phyloP scores from a whole-genome alignment of 2,329 filamentous ascomycete genomes.

The Cladosporium sp. region DNA sequence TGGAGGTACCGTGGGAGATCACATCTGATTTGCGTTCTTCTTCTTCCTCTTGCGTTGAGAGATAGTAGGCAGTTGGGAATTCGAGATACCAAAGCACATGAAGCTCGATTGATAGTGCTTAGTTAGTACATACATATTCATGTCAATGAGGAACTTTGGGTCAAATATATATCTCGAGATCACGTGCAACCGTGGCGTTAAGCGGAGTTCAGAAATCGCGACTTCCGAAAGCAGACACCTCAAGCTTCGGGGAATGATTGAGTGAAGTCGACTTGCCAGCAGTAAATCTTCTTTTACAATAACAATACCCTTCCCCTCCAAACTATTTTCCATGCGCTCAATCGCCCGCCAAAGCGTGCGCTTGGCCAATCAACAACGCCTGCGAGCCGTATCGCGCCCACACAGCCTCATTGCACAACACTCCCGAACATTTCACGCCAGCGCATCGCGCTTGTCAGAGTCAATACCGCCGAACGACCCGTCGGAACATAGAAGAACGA shows the following conservation, averaged over 20 bases:
- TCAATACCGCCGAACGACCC: conserved; percentile 24
- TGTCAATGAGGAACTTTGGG: background rate
- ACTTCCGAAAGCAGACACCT: conserved; percentile 7
- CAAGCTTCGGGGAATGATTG: background rate
- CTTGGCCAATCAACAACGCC: conserved; percentile 29
- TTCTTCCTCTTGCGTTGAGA: background rate
- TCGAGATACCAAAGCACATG: background rate
- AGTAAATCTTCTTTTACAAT: background rate
- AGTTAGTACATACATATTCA: background rate
- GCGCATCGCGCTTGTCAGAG: conserved; percentile 23
- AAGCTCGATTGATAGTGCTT: background rate
- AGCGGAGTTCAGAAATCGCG: background rate
- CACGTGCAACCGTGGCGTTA: background rate
- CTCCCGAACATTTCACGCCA: conserved; percentile 27
- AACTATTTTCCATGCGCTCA: conserved; percentile 29
- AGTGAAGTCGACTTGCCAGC: background rate
- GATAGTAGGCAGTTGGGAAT: background rate
- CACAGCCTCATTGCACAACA: conserved; percentile 20
- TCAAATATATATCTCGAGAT: background rate
- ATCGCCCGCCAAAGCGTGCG: conserved; percentile 35
- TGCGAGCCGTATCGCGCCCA: conserved; percentile 24
- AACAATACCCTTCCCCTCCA: background rate
- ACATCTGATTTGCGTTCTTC: background rate
- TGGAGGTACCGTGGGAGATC: background rate
- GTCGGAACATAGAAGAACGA: conserved; percentile 23